Conservation (phyloP, 306 rosid species). For the Casuarina glauca region DNA sequence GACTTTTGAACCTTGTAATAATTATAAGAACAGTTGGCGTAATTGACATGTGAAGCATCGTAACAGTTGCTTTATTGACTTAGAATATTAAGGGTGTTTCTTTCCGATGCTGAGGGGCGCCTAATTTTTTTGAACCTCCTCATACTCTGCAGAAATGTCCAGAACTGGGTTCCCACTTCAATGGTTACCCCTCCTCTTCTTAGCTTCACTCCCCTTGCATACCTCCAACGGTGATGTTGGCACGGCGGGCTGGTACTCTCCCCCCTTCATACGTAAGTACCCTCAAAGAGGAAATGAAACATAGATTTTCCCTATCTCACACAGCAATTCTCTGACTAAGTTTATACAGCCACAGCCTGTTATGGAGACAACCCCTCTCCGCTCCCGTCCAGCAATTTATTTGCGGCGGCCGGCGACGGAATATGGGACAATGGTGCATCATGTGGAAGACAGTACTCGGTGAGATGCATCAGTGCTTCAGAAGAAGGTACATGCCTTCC, state of each 20-base stretch:
- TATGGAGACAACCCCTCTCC: slow-evolving; percentile 54
- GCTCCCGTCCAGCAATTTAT: slow-evolving; percentile 70
- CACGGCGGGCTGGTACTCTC: slow-evolving; percentile 56
- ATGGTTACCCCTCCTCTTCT: neutral
- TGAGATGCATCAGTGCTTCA: slow-evolving; percentile 76
- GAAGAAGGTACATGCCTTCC: slow-evolving; percentile 50
- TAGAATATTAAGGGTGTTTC: neutral
- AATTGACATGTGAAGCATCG: no score
- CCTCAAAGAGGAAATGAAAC: neutral
- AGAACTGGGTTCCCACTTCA: neutral
- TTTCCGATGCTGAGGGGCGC: neutral
- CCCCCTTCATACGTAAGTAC: slow-evolving; percentile 74
- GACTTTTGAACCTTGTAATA: no score
- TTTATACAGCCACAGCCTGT: slow-evolving; percentile 55
- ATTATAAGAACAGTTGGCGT: no score
- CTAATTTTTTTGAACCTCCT: neutral
- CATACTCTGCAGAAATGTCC: neutral
- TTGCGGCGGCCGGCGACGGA: slow-evolving; percentile 76
- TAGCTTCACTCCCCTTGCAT: slow-evolving; percentile 20
- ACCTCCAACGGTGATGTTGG: slow-evolving; percentile 61
- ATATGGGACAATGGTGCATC: slow-evolving; percentile 94
- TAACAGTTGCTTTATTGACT: no score
- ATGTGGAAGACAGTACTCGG: slow-evolving; percentile 78
- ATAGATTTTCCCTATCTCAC: neutral
- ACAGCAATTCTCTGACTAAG: neutral